Conservation (phyloP, 2,329 filamentous ascomycete genomes). For the Emericellopsis cladophorae region DNA sequence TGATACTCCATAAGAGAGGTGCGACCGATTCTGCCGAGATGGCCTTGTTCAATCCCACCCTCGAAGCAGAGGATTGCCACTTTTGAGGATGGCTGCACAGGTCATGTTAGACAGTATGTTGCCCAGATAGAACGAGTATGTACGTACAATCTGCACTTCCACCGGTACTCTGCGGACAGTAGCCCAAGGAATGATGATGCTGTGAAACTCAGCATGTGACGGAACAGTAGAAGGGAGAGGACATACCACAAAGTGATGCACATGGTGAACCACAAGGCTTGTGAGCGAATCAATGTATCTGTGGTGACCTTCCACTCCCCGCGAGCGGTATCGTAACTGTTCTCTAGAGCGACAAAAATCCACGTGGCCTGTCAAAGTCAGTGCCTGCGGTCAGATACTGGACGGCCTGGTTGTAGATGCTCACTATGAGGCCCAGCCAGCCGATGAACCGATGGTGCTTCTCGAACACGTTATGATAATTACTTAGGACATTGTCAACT, state of each 20-base stretch:
- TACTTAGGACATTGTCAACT: constrained; percentile 9
- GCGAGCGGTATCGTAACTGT: constrained; percentile 20
- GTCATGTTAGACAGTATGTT: too few species aligned
- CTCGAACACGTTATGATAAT: constrained; percentile 27
- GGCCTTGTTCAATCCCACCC: constrained; percentile 27
- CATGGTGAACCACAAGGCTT: constrained; percentile 26
- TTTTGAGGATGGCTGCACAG: constrained; percentile 18
- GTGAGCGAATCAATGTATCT: constrained; percentile 18
- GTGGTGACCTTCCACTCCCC: constrained; percentile 19
- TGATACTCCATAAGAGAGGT: constrained; percentile 29
- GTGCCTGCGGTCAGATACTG: too few species aligned
- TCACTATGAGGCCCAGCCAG: constrained; percentile 24
- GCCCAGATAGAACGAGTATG: too few species aligned
- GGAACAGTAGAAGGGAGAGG: background rate
- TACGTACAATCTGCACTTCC: constrained; percentile 18
- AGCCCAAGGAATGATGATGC: constrained; percentile 24
- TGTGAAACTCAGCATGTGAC: constrained; percentile 4
- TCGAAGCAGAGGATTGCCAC: constrained; percentile 24
- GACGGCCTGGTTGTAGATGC: background rate
- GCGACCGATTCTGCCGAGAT: constrained; percentile 25
- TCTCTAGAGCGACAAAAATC: constrained; percentile 8
- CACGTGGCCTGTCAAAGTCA: too few species aligned
- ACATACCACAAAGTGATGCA: constrained; percentile 26
- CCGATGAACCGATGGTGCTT: constrained; percentile 27
- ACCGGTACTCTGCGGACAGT: constrained; percentile 24